Conservation (phyloP, 257 asterid species). For the Handroanthus guayacan region DNA sequence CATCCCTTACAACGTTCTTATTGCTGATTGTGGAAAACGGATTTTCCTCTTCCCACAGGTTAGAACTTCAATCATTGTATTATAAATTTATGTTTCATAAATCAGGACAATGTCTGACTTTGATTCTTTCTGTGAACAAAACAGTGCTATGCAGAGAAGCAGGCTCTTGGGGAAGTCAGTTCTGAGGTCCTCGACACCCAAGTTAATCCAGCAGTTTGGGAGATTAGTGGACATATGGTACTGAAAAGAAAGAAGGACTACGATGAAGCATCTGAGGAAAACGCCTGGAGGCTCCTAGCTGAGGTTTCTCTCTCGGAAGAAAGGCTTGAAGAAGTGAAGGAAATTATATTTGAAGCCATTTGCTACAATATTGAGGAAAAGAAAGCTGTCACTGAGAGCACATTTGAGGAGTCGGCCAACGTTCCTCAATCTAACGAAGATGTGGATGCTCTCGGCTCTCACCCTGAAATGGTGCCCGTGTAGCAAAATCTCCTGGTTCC, state of each 20-base stretch:
- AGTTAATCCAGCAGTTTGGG: constrained; percentile 97
- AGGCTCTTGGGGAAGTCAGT: constrained; percentile 89
- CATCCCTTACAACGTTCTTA: constrained; percentile 79
- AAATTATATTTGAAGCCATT: constrained; percentile 71
- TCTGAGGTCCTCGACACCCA: constrained; percentile 85
- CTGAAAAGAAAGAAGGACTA: constrained; percentile 85
- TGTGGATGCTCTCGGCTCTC: constrained; percentile 60
- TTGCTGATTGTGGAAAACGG: constrained; percentile 79
- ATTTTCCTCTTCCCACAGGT: constrained; percentile 94
- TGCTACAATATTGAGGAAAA: constrained; percentile 37
- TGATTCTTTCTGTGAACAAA: constrained; percentile 28
- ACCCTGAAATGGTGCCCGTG: constrained; percentile 64
- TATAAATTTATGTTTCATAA: too few relatives aligned
- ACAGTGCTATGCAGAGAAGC: constrained; percentile 96
- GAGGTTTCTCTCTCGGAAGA: constrained; percentile 90
- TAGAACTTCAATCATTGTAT: not conserved
- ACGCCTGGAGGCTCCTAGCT: constrained; percentile 91
- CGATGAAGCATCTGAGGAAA: constrained; percentile 73
- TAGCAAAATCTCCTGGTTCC: constrained; percentile 39
- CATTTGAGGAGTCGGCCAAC: constrained; percentile 41
- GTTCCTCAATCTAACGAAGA: constrained; percentile 61
- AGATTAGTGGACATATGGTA: constrained; percentile 93
- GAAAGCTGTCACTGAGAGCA: constrained; percentile 18
- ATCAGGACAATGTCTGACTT: not conserved
- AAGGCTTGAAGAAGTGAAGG: constrained; percentile 86